phyloP scores from a whole-genome alignment of 2,329 filamentous ascomycete species.

The Alternaria longipes region DNA sequence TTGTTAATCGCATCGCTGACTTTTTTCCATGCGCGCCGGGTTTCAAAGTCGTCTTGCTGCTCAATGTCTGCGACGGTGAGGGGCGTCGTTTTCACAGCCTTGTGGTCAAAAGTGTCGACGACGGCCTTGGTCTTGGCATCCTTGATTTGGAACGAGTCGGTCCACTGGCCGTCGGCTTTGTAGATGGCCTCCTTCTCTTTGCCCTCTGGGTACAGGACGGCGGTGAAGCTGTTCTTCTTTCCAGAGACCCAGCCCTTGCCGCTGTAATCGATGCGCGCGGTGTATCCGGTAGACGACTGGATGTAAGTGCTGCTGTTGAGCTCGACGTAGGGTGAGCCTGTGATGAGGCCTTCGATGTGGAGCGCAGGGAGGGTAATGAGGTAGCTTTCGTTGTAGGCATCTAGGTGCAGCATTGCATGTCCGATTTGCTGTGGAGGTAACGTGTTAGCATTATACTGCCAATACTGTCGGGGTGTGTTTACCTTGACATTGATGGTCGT shows the following conservation, averaged over 20 bases:
- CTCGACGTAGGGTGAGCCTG: conserved; percentile 87
- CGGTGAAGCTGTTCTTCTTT: conserved; percentile 91
- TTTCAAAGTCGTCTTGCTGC: conserved; percentile 86
- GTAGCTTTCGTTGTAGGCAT: conserved; percentile 74
- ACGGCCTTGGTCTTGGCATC: conserved; percentile 63
- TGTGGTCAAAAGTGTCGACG: conserved; percentile 59
- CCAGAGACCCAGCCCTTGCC: conserved; percentile 95
- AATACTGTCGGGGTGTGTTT: background rate
- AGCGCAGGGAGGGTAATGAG: conserved; percentile 90
- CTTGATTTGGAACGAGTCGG: conserved; percentile 79
- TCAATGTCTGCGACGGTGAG: conserved; percentile 77
- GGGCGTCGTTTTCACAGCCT: conserved; percentile 65
- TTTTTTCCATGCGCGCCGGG: conserved; percentile 84
- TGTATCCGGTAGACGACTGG: conserved; percentile 83
- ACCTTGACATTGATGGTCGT: conserved; percentile 89
- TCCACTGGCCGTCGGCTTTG: conserved; percentile 92
- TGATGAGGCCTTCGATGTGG: conserved; percentile 93
- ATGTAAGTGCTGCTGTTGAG: conserved; percentile 87
- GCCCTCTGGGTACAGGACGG: conserved; percentile 73
- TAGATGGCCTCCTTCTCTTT: conserved; percentile 79
- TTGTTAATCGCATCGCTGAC: conserved; percentile 82
- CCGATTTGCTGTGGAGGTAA: conserved; percentile 72
- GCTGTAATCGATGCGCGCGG: conserved; percentile 89
- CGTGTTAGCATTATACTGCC: conserved; percentile 8
- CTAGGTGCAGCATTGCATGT: conserved; percentile 82